Conservation (phyloP, 768 basidiomycete genomes). For the Mycena kentingensis region DNA sequence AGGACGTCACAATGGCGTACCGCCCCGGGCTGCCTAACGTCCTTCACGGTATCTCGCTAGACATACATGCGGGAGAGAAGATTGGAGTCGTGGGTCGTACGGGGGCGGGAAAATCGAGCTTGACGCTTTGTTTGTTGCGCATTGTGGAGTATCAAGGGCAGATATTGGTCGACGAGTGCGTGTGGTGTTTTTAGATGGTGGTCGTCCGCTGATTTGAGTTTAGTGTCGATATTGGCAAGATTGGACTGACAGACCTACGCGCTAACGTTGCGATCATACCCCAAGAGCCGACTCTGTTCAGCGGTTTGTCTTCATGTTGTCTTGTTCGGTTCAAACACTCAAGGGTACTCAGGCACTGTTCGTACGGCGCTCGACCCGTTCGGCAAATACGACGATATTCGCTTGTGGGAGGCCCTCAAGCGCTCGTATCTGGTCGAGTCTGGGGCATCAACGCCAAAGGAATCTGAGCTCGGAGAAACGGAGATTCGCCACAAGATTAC, state of each 20-base stretch:
- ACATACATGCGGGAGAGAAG: conserved; percentile 9
- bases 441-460: conserved; percentile 43
- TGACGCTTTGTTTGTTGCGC: conserved; percentile 6
- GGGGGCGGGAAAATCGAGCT: conserved; percentile 5
- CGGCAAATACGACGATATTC: neutral
- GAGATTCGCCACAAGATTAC: conserved; percentile 51
- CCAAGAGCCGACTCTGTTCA: neutral
- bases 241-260: neutral
- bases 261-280: neutral
- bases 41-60: conserved; percentile 12
- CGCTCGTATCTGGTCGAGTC: conserved; percentile 9
- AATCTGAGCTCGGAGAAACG: conserved; percentile 52
- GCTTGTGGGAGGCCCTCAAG: conserved; percentile 1
- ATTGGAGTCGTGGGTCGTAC: conserved; percentile 13
- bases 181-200: neutral
- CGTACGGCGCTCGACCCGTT: neutral
- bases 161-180: conserved; percentile 2
- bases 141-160: conserved; percentile 8
- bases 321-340: neutral
- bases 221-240: neutral
- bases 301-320: neutral
- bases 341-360: neutral
- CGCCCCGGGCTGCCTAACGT: conserved; percentile 69
- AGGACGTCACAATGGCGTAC: conserved; percentile 62
- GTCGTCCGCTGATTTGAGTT: neutral